Percentiles rank a stretch among this genome's conserved stretches.
These are phyloP conservation scores for Monilinia fructicola DNA, from an alignment of 2,329 filamentous ascomycete genomes.

Conservation along the genomic window DNA sequence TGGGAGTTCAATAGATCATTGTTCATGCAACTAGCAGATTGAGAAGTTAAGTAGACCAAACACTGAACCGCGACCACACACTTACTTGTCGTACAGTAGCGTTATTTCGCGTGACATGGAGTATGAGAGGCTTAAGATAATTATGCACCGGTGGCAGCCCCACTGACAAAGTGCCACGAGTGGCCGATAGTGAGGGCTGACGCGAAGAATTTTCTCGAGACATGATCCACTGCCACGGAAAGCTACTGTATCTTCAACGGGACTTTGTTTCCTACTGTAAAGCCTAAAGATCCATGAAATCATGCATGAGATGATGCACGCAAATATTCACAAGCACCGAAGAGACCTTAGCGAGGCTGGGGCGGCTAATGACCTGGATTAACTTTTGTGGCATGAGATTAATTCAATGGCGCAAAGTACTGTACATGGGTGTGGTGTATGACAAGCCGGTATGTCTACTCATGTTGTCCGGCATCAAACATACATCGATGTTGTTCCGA, in stretches of 20 bases:
- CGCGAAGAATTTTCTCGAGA: conserved; percentile 19
- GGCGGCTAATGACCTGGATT: neutral
- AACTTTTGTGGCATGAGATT: neutral
- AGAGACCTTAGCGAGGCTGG: neutral
- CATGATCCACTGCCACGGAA: conserved; percentile 2
- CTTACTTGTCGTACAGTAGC: neutral
- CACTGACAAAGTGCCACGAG: neutral
- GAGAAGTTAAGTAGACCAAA: neutral
- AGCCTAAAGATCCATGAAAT: neutral
- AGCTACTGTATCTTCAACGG: neutral
- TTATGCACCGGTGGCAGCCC: neutral
- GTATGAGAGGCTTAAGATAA: neutral
- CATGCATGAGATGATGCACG: conserved; percentile 6
- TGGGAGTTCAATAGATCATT: neutral
- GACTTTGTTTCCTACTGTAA: neutral
- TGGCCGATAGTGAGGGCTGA: neutral
- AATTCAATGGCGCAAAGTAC: neutral
- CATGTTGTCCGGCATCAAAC: neutral
- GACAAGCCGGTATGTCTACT: conserved; percentile 7
- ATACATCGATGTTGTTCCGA: neutral
- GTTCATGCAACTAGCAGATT: neutral
- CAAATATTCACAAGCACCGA: conserved; percentile 3
- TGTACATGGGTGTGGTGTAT: neutral
- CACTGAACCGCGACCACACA: neutral
- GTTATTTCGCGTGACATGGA: conserved; percentile 5